Evolutionary conservation across 2,329 filamentous ascomycete genomes (phyloP).

Genomic region (Gnomoniopsis sp.): DNA sequence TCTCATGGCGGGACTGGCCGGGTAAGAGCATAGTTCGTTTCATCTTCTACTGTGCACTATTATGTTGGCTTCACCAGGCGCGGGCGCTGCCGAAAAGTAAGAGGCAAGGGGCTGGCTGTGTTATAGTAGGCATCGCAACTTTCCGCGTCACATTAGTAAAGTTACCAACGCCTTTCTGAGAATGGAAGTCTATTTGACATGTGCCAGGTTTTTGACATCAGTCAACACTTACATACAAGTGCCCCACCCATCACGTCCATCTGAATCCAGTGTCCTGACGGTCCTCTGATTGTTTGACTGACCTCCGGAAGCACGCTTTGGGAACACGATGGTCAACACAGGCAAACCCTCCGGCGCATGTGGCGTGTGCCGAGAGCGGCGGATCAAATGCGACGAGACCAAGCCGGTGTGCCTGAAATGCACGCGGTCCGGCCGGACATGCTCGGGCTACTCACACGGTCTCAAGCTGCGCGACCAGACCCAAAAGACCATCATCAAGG

Average conservation of each 20-base stretch:
- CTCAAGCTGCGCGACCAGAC: conserved; percentile 9
- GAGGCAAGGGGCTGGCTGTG: too few relatives aligned
- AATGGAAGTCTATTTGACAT: too few relatives aligned
- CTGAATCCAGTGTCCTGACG: neutral
- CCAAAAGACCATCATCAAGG: conserved; percentile 11
- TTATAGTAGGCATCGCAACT: too few relatives aligned
- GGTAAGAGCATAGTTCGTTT: too few relatives aligned
- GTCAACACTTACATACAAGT: neutral
- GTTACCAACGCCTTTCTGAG: too few relatives aligned
- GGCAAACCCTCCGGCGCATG: conserved; percentile 13
- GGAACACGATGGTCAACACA: conserved; percentile 10
- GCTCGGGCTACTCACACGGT: conserved; percentile 9
- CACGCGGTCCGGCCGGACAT: conserved; percentile 7
- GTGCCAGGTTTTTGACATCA: neutral
- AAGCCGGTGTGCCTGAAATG: conserved; percentile 17
- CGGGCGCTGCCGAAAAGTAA: too few relatives aligned
- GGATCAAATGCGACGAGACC: conserved; percentile 16
- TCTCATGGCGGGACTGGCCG: too few relatives aligned
- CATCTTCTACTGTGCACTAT: too few relatives aligned
- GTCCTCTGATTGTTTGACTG: neutral
- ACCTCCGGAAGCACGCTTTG: neutral
- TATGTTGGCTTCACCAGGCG: too few relatives aligned
- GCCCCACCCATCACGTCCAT: neutral
- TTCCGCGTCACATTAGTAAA: too few relatives aligned
- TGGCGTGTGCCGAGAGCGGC: conserved; percentile 12